phyloP scores from a whole-genome alignment of 106 monocot genomes.

The Gastrodia elata region DNA sequence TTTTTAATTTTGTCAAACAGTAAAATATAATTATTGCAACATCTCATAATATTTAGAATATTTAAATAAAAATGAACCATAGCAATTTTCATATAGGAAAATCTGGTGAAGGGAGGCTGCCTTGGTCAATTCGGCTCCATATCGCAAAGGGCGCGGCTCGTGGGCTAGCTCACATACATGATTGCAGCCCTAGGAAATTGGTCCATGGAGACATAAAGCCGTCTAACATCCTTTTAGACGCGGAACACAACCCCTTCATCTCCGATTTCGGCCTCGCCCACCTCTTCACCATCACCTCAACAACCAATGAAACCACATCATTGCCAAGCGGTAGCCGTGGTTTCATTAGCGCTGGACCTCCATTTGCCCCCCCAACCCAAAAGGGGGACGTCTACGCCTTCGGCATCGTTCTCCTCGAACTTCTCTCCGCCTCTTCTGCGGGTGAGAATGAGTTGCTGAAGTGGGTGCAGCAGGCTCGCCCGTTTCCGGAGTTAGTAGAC shows the following conservation, averaged over 20 bases:
- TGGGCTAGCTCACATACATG: constrained; percentile 53
- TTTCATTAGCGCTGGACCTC: constrained; percentile 23
- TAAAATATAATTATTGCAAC: too few species aligned
- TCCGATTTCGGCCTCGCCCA: constrained; percentile 65
- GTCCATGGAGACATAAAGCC: constrained; percentile 73
- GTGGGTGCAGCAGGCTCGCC: constrained; percentile 54
- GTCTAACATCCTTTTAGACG: constrained; percentile 69
- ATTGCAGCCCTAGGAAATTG: constrained; percentile 49
- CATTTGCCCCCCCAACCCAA: constrained; percentile 33
- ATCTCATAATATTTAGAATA: background rate
- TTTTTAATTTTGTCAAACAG: too few species aligned
- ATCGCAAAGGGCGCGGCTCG: constrained; percentile 50
- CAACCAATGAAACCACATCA: background rate
- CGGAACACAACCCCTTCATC: constrained; percentile 47
- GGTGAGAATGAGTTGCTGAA: constrained; percentile 37
- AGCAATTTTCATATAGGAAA: constrained; percentile 32
- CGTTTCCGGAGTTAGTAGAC: constrained; percentile 66
- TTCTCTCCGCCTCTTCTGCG: constrained; percentile 48
- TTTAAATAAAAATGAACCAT: too few species aligned
- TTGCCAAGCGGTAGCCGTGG: constrained; percentile 11
- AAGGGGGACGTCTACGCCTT: constrained; percentile 87
- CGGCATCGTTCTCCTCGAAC: constrained; percentile 64
- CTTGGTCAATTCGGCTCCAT: constrained; percentile 36
- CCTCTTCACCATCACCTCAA: constrained; percentile 31
- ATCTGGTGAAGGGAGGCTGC: constrained; percentile 18